Evolutionary conservation across 768 basidiomycete species (phyloP).

Genomic region (Rubroboletus pulcherrimus): DNA sequence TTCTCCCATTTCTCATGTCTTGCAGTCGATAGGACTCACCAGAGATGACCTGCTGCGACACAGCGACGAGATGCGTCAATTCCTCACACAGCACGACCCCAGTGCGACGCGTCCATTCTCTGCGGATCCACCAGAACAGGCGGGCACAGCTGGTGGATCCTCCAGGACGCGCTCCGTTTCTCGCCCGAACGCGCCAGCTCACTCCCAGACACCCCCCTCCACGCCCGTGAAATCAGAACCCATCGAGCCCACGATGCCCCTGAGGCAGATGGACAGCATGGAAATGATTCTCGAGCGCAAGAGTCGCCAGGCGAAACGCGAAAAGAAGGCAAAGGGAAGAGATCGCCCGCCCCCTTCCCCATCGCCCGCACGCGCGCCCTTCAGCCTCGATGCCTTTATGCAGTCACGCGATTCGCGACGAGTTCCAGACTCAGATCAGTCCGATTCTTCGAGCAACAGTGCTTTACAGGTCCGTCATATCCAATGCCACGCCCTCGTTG

Average conservation of each 20-base stretch:
- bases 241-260: conserved; percentile 43
- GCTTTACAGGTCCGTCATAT: conserved; percentile 39
- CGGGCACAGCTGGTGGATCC: conserved; percentile 36
- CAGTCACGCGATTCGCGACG: conserved; percentile 55
- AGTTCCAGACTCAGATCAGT: conserved; percentile 30
- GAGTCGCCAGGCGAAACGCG: conserved; percentile 50
- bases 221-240: conserved; percentile 67
- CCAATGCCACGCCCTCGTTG: conserved; percentile 14
- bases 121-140: conserved; percentile 32
- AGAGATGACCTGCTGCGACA: conserved; percentile 69
- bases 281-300: conserved; percentile 74
- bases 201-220: conserved; percentile 38
- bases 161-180: conserved; percentile 48
- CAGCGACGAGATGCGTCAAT: conserved; percentile 78
- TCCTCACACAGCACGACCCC: conserved; percentile 55
- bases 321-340: conserved; percentile 43
- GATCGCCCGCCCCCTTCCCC: conserved; percentile 54
- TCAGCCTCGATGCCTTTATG: conserved; percentile 48
- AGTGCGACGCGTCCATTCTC: conserved; percentile 43
- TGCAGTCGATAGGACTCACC: conserved; percentile 70
- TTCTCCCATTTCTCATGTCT: conserved; percentile 72
- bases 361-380: conserved; percentile 44
- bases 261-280: conserved; percentile 69
- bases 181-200: conserved; percentile 43
- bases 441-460: conserved; percentile 28